Conservation (phyloP, 352 stramenopile species). For the Halophytophthora batemanensis region DNA sequence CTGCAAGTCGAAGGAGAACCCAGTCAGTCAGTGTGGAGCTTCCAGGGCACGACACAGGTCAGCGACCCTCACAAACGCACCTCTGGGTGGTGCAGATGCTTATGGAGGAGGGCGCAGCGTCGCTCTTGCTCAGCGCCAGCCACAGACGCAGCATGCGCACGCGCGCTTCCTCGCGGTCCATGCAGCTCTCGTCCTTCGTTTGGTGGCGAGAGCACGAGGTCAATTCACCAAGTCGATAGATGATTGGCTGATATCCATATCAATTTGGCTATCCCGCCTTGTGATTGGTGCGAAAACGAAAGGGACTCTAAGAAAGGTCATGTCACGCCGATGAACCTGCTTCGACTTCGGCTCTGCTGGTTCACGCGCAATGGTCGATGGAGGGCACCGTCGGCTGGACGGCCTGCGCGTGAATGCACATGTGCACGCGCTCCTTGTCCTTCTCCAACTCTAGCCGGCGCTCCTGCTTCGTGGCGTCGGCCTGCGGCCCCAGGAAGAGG, state of each 20-base stretch:
- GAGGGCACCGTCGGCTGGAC: neutral
- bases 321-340: neutral
- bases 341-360: constrained; percentile 1
- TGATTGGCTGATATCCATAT: constrained; percentile 3
- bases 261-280: constrained; percentile 1
- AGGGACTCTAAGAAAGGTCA: too few species aligned
- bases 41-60: neutral
- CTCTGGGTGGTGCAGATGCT: constrained; percentile 46
- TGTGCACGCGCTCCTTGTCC: constrained; percentile 36
- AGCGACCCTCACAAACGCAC: constrained; percentile 16
- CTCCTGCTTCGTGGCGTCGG: constrained; percentile 32
- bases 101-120: constrained; percentile 14
- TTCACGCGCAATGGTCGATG: neutral
- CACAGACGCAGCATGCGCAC: constrained; percentile 62
- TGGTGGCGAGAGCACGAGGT: neutral
- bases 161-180: constrained; percentile 42
- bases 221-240: too few species aligned
- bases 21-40: neutral
- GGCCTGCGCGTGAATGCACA: constrained; percentile 9
- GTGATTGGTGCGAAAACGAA: constrained; percentile 23
- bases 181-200: constrained; percentile 3
- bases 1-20: constrained; percentile 22
- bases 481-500: constrained; percentile 42
- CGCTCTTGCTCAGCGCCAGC: constrained; percentile 22
- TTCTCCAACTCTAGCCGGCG: constrained; percentile 37